Evolutionary conservation across 2,329 filamentous ascomycete genomes (phyloP), one percentile per base, ranked within the genome.

Genomic region (Penicillium sclerotiorum): DNA sequence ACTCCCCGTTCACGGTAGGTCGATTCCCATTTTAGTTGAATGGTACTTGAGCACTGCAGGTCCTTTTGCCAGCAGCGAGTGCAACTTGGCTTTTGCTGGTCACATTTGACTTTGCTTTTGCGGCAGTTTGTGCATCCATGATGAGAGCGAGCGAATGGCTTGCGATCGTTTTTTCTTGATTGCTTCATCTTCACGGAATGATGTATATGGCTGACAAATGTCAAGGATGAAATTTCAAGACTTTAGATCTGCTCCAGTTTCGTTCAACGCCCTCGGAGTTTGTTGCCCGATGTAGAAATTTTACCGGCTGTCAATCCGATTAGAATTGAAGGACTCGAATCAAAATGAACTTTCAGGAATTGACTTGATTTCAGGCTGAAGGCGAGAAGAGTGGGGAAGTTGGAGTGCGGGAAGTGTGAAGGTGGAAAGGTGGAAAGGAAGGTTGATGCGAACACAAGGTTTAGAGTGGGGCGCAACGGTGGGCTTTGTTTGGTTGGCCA

Each of bases 61-160:
- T 45, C 42, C 17, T 50, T 50, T 15, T 50, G 41, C 47, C 47
- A 50, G 21, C 47, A 50, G 11, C 47, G 28, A 12, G 47, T 50
- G 28, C 47, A 50, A 25, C 6, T 30, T 27, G 47, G 47, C 42
- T 46, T 50, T 41, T 40, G 35, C 47, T 50, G 41, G 36, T 50
- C 47, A 17, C 47, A 50, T 45, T 50, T 50, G 25, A 50, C 47
- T 21, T 45, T 50, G 41, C 47, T 45, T 27, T 36, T 41, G 28
- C 47, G 47, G 17, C 47, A 50, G 22, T 45, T 45, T 35, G 41
- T 18, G 32, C 47, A 49, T 13, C 40, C 40, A 28, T 35, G 35
- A 21, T 30, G 41, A 8, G 47, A 50, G 25, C 47, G 47, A n/a
- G 23, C 43, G 5, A 18, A 27, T 8, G 36, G 28, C 27, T 40